Evolutionary conservation across 2,329 filamentous ascomycete genomes (phyloP), one percentile per base, ranked within the genome.

Genomic region (Fusarium oligoseptatum): DNA sequence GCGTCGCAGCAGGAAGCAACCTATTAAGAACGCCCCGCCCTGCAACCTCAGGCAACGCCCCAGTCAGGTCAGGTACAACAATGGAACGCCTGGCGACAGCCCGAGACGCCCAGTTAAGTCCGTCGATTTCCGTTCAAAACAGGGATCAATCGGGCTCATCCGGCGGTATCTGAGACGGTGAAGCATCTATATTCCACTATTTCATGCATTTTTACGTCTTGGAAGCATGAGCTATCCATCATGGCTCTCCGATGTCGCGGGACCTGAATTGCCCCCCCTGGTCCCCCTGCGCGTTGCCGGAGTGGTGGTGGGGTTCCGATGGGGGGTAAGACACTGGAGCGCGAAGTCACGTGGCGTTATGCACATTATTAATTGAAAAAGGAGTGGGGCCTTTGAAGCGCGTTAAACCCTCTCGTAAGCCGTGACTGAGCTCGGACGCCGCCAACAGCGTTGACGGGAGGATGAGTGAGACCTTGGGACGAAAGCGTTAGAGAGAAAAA

Each of bases 1-100:
- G 74, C 63, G 57, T 67, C 63, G 56, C 36, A 52, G 60, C 60
- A 79, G 48, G 48, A n/a, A 55, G 50, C 27, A 79, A 74, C 79
- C 75, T 80, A 80, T 80, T 80, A 81, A 75, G 66, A 69, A 20
- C 62, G 71, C 72, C 78, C 75, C 70, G 69, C 73, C 73, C 48
- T 61, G 70, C 70, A 79, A 75, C 77, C 77, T 76, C 27, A 76
- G 75, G 76, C 77, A 78, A 78, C 76, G 32, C 68, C 72, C 69
- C 64, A 34, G 57, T 64, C 56, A 36, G 34, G 57, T 64, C 56
- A 36, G 34, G 34, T 36, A 36, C 34, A 36, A 36, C 34, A 58
- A 73, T 45, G 66, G 20, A 36, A 57, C 32, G 11, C 17, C 69
- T 64, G 60, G 60, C 34, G 55, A 70, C 32, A 29, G 43, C 39